Evolutionary conservation across 768 basidiomycete genomes (phyloP).

Genomic region (Postia placenta): DNA sequence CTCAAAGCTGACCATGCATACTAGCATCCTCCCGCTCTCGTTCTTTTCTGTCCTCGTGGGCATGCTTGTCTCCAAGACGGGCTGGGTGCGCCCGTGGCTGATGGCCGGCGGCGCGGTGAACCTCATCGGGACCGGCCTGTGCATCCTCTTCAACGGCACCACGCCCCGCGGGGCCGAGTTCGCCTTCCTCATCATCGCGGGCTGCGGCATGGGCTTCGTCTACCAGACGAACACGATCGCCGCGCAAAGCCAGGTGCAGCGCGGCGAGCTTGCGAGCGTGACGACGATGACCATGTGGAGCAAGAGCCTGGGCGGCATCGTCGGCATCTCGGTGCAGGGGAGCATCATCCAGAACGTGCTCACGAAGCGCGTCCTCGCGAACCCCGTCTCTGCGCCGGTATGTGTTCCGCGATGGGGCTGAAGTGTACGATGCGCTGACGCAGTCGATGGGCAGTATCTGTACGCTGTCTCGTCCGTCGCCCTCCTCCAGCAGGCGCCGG

Average conservation of each 20-base stretch:
- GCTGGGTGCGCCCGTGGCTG: slow-evolving; percentile 3
- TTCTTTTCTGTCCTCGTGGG: slow-evolving; percentile 3
- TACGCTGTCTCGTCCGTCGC: not conserved
- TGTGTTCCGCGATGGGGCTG: not conserved
- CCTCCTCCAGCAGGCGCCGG: not conserved
- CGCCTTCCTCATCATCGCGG: slow-evolving; percentile 4
- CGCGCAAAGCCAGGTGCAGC: slow-evolving; percentile 6
- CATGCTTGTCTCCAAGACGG: slow-evolving; percentile 3
- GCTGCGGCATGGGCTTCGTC: slow-evolving; percentile 6
- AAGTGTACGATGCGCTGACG: too few relatives aligned
- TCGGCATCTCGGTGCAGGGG: slow-evolving; percentile 6
- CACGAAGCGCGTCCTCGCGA: not conserved
- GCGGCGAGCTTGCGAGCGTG: slow-evolving; percentile 4
- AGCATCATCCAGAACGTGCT: slow-evolving; percentile 4
- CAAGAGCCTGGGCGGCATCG: slow-evolving; percentile 5
- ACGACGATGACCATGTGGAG: slow-evolving; percentile 11
- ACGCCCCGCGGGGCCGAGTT: slow-evolving; percentile 4
- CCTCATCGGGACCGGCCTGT: slow-evolving; percentile 1
- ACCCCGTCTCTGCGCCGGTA: slow-evolving; percentile 1
- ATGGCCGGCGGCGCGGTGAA: slow-evolving; percentile 5
- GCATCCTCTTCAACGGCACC: slow-evolving; percentile 7
- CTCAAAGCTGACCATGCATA: not conserved
- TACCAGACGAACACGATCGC: slow-evolving; percentile 7
- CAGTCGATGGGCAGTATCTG: not conserved
- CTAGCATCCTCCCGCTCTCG: slow-evolving; percentile 2